phyloP scores from a whole-genome alignment of 495 filamentous ascomycete genomes.

The Cercophora sp. region DNA sequence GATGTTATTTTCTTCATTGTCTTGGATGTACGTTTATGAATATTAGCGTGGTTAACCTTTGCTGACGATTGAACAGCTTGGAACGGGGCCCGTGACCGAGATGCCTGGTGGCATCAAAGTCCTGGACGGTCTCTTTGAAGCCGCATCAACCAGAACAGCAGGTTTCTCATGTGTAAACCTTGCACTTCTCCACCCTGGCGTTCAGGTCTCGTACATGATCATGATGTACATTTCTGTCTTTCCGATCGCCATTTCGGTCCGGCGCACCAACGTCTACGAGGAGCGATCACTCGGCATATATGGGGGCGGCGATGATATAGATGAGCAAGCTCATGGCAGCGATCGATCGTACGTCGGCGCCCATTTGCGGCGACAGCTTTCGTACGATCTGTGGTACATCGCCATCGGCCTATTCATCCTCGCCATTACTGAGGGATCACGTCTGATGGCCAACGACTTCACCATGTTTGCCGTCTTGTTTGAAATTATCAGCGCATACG shows the following conservation, averaged over 20 bases:
- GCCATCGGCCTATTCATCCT: slow-evolving; percentile 87
- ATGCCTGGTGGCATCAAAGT: slow-evolving; percentile 67
- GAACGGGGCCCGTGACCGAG: slow-evolving; percentile 57
- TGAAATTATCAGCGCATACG: slow-evolving; percentile 88
- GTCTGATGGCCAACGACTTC: slow-evolving; percentile 60
- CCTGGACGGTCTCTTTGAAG: slow-evolving; percentile 83
- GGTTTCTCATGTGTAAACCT: slow-evolving; percentile 80
- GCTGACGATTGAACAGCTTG: slow-evolving; percentile 46
- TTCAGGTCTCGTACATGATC: slow-evolving; percentile 91
- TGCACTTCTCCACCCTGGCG: slow-evolving; percentile 74
- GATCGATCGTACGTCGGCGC: slow-evolving; percentile 78
- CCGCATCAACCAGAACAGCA: slow-evolving; percentile 78
- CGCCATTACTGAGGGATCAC: slow-evolving; percentile 70
- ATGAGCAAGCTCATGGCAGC: slow-evolving; percentile 41
- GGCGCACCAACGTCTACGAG: slow-evolving; percentile 94
- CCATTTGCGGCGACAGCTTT: slow-evolving; percentile 84
- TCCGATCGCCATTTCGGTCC: slow-evolving; percentile 89
- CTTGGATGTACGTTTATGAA: slow-evolving; percentile 61
- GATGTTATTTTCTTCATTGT: slow-evolving; percentile 88
- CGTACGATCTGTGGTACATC: slow-evolving; percentile 94
- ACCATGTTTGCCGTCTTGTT: slow-evolving; percentile 81
- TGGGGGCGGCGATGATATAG: slow-evolving; percentile 35
- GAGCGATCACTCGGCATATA: slow-evolving; percentile 89
- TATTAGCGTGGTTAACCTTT: neutral
- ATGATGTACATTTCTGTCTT: slow-evolving; percentile 99